phyloP scores from a whole-genome alignment of 805 yeast species.

The Myxozyma mucilagina region DNA sequence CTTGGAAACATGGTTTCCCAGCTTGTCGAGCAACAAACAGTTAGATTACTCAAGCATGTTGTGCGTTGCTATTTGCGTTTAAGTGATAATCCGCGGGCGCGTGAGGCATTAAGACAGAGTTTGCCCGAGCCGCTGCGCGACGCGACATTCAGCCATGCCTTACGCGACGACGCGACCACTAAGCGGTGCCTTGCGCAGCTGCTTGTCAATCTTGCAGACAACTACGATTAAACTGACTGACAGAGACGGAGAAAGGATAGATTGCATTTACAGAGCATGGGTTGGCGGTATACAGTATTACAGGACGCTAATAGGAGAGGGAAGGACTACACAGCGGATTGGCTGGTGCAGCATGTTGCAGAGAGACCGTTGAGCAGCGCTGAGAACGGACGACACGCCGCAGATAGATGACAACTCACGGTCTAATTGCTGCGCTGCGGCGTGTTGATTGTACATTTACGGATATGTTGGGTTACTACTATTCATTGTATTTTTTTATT shows the following conservation, averaged over 20 bases:
- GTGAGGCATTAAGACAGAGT: conserved; percentile 78
- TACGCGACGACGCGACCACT: conserved; percentile 85
- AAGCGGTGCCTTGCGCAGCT: conserved; percentile 84
- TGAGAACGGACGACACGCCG: no score
- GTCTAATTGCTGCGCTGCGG: no score
- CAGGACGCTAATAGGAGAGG: no score
- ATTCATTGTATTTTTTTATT: no score
- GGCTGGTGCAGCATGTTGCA: no score
- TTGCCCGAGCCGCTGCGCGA: conserved; percentile 86
- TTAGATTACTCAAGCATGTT: conserved; percentile 85
- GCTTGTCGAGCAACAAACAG: conserved; percentile 70
- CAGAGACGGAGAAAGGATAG: not conserved
- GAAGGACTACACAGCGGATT: no score
- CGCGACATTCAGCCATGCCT: conserved; percentile 74
- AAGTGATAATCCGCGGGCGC: conserved; percentile 86
- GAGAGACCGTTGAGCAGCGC: no score
- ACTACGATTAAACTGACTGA: conserved; percentile 13
- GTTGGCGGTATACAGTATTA: no score
- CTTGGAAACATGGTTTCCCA: conserved; percentile 86
- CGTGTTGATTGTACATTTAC: no score
- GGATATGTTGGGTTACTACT: no score
- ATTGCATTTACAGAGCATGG: not conserved
- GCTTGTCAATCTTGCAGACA: conserved; percentile 61
- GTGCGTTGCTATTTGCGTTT: conserved; percentile 90
- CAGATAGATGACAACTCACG: no score